phyloP scores from a whole-genome alignment of 2,329 filamentous ascomycete genomes.

The Colletotrichum sp. region DNA sequence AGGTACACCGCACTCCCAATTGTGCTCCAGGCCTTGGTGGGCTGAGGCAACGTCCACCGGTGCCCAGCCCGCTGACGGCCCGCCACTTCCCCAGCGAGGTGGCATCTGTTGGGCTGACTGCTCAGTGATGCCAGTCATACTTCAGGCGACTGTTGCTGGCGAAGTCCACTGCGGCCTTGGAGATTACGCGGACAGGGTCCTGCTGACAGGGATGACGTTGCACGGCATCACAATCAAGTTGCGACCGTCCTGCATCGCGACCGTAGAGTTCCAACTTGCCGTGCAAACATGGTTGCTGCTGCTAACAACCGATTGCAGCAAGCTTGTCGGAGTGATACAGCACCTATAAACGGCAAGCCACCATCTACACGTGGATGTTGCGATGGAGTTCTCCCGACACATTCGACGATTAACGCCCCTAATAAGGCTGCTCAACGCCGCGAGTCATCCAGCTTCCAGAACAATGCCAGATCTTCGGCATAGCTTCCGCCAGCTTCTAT shows the following conservation, averaged over 20 bases:
- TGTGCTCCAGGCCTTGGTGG: not conserved
- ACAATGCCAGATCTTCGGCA: not conserved
- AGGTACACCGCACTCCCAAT: not conserved
- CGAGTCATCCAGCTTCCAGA: not conserved
- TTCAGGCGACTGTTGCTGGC: not conserved
- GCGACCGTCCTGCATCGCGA: not conserved
- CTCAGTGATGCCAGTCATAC: not conserved
- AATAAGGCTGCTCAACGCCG: not conserved
- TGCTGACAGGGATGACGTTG: slow-evolving; percentile 16
- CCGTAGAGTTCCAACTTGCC: not conserved
- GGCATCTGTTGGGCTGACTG: not conserved
- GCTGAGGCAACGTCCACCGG: not conserved
- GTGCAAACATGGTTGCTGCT: not conserved
- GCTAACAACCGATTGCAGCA: not conserved
- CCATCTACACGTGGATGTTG: not conserved
- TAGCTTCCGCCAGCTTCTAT: not conserved
- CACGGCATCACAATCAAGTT: not conserved
- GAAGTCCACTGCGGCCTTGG: slow-evolving; percentile 11
- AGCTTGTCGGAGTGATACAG: not conserved
- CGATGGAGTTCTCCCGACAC: not conserved
- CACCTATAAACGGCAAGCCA: not conserved
- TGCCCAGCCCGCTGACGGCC: not conserved
- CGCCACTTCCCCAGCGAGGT: not conserved
- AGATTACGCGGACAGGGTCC: slow-evolving; percentile 20
- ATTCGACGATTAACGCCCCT: not conserved